Conservation (phyloP, 306 rosid species). For the Casuarina equisetifolia region DNA sequence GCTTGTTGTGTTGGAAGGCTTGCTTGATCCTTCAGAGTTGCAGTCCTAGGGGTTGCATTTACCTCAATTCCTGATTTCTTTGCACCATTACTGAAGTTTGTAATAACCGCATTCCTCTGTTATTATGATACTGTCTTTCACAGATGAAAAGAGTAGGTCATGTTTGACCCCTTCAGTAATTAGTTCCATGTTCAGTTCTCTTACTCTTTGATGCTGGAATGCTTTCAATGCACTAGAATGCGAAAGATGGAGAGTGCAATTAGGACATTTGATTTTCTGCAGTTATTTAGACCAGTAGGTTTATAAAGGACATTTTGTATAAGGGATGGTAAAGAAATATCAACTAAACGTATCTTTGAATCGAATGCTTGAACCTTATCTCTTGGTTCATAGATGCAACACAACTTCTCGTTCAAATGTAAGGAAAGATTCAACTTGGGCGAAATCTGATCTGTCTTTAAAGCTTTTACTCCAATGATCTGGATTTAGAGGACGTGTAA, state of each 20-base stretch:
- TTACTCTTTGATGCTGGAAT: background rate
- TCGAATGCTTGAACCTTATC: background rate
- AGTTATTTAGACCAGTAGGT: background rate
- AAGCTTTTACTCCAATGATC: no score
- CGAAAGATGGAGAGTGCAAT: background rate
- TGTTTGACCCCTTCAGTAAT: background rate
- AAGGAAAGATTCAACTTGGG: background rate
- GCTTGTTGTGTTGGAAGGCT: conserved; percentile 87
- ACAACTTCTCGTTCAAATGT: background rate
- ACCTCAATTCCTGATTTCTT: conserved; percentile 10
- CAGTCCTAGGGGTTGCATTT: conserved; percentile 40
- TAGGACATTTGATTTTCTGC: background rate
- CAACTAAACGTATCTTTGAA: background rate
- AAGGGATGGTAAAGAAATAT: background rate
- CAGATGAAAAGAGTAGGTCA: background rate
- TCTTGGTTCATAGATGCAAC: background rate
- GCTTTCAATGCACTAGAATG: background rate
- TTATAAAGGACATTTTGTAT: background rate
- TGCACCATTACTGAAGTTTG: background rate
- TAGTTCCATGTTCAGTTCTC: background rate
- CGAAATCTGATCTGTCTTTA: no score
- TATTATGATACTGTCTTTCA: background rate
- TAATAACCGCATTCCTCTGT: background rate
- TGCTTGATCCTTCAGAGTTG: conserved; percentile 58
- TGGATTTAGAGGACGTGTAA: background rate